These are phyloP conservation scores for Xylogone sp. DNA, from an alignment of 2,329 filamentous ascomycete genomes.

Conservation along the genomic window DNA sequence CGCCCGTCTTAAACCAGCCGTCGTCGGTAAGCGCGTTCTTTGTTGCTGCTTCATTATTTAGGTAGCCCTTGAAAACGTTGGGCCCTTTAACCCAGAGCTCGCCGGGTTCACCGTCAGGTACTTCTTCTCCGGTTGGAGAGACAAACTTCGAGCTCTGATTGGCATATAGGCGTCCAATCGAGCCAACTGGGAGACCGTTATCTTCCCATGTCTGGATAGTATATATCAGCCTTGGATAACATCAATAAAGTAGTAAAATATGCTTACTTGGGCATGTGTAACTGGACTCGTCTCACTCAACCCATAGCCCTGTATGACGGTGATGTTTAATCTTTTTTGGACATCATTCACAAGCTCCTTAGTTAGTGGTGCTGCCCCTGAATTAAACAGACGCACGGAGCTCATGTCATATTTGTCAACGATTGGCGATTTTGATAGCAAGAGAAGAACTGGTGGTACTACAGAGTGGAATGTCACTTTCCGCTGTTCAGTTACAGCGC, in stretches of 20 bases:
- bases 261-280: slow-evolving; percentile 66
- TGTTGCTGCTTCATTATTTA: slow-evolving; percentile 45
- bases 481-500: slow-evolving; percentile 68
- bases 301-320: slow-evolving; percentile 87
- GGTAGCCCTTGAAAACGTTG: slow-evolving; percentile 39
- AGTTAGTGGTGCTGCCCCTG: slow-evolving; percentile 78
- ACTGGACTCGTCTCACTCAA: slow-evolving; percentile 82
- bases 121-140: slow-evolving; percentile 47
- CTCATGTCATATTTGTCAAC: slow-evolving; percentile 77
- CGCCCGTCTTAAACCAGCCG: slow-evolving; percentile 43
- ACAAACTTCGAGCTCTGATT: slow-evolving; percentile 80
- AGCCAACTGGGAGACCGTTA: slow-evolving; percentile 82
- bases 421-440: slow-evolving; percentile 71
- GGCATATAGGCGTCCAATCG: slow-evolving; percentile 70
- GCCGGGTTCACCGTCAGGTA: slow-evolving; percentile 52
- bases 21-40: slow-evolving; percentile 34
- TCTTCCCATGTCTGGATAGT: slow-evolving; percentile 62
- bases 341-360: slow-evolving; percentile 72
- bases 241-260: neutral
- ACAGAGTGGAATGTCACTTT: slow-evolving; percentile 73
- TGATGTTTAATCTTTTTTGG: slow-evolving; percentile 66
- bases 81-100: slow-evolving; percentile 41
- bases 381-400: slow-evolving; percentile 76
- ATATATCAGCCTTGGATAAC: neutral
- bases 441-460: slow-evolving; percentile 76